Evolutionary conservation across 2,329 filamentous ascomycete species (phyloP).

Genomic region (Claviceps sp.): DNA sequence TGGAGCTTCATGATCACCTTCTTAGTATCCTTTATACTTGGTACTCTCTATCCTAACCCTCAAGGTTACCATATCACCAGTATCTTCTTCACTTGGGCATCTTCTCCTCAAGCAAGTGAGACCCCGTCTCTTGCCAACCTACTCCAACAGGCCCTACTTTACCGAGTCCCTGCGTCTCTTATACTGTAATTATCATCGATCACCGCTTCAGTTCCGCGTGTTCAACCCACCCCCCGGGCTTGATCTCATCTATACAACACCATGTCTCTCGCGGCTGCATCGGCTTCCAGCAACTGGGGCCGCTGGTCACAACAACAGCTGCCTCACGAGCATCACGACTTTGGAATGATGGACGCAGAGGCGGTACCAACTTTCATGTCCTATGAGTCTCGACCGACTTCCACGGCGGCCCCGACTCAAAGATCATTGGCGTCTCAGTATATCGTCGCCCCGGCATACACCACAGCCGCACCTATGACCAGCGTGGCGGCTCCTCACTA

Average conservation of each 20-base stretch:
- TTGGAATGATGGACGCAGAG: constrained; percentile 30
- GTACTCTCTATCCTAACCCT: no score
- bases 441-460: constrained; percentile 31
- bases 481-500: constrained; percentile 30
- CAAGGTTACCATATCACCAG: no score
- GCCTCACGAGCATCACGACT: constrained; percentile 29
- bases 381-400: constrained; percentile 30
- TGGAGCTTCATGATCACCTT: neutral
- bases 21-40: neutral
- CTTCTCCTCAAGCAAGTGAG: no score
- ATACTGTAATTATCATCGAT: neutral
- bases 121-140: no score
- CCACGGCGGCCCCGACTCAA: constrained; percentile 24
- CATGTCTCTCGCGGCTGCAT: constrained; percentile 36
- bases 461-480: constrained; percentile 25
- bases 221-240: neutral
- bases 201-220: neutral
- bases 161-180: no score
- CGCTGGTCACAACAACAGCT: constrained; percentile 40
- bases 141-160: no score
- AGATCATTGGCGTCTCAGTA: constrained; percentile 35
- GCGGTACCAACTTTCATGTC: constrained; percentile 28
- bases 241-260: constrained; percentile 1
- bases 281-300: constrained; percentile 36
- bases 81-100: no score